These are phyloP conservation scores for Ceratobasidium sp. DNA, from an alignment of 1,284 basidiomycete genomes.

Conservation along the genomic window DNA sequence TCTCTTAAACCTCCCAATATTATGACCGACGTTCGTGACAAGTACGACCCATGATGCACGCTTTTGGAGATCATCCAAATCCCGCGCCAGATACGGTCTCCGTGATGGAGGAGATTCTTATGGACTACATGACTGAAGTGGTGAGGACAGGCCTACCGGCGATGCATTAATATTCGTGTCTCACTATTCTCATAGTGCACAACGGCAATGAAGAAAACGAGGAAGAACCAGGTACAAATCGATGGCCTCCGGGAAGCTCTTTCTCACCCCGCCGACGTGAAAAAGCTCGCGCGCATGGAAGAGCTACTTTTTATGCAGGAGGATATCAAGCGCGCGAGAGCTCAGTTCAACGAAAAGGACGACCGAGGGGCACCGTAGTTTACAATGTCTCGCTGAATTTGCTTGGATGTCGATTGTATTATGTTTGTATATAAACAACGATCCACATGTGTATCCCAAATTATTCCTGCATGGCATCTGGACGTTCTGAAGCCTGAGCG, in stretches of 20 bases:
- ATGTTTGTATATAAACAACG: neutral
- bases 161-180: slow-evolving; percentile 23
- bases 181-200: slow-evolving; percentile 61
- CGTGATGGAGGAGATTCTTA: slow-evolving; percentile 92
- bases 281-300: slow-evolving; percentile 87
- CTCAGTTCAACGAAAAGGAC: slow-evolving; percentile 69
- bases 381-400: neutral
- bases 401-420: neutral
- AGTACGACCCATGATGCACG: slow-evolving; percentile 92
- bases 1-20: neutral
- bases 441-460: neutral
- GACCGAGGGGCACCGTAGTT: slow-evolving; percentile 50
- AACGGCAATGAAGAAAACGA: slow-evolving; percentile 69
- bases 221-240: slow-evolving; percentile 72
- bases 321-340: slow-evolving; percentile 86
- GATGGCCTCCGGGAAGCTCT: slow-evolving; percentile 81
- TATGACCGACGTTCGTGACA: neutral
- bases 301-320: slow-evolving; percentile 91
- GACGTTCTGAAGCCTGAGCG: slow-evolving; percentile 50
- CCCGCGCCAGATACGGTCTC: slow-evolving; percentile 86
- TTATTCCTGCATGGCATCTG: slow-evolving; percentile 70
- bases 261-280: slow-evolving; percentile 78
- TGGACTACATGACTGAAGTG: slow-evolving; percentile 90
- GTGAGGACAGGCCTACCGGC: slow-evolving; percentile 53
- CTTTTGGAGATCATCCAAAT: slow-evolving; percentile 91